Base-by-base conservation (phyloP, 148 eudicot genomes). In the Gaultheria prostrata region DNA sequence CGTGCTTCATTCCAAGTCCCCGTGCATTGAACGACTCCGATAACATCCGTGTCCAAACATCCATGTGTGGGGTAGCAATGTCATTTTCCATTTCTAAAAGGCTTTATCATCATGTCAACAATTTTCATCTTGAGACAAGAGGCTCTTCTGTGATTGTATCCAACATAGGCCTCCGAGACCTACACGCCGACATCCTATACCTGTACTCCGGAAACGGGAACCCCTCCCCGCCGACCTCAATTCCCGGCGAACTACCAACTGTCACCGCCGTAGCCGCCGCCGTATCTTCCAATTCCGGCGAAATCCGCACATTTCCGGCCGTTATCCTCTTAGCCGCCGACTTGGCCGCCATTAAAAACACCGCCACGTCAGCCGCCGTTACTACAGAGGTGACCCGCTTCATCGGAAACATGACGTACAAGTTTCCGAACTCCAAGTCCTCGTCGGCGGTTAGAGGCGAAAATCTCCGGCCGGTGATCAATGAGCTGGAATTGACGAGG, bases 401-500 rank as follows among this genome's bases (percentile, higher is more conserved):
- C 88, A 89, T 89, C 50, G 92, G 92, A 67, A 89, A 82, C 87
- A 89, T 88, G 50, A 88, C 75, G 57, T 89, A 89, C 13, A 89
- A 50, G 48, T 86, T 86, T 0, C 92, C 92, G 6, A 81, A 78
- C 72, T 87, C 90, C 79, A 89, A 69, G 18, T 89, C 90, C 50
- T 86, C 90, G 65, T 89, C 90, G 43, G 92, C 92, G 20, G 90
- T 35, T 2, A 89, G 84, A 6, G 92, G 80, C 2, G 90, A 82
- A 45, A 89, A 88, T 72, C 90, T 65, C 17, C 81, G 59, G 71
- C 87, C 86, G 57, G 86, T 85, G 63, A 46, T 80, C 26, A 89
- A 59, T 15, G 87, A 80, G 17, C 63, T 33, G 5, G 88, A 79
- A 73, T 81, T 85, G 28, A 86, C 89, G 15, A 89, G 20, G 71